These are phyloP conservation scores for Alnus glutinosa DNA, from an alignment of 306 rosid genomes.

Conservation along the genomic window DNA sequence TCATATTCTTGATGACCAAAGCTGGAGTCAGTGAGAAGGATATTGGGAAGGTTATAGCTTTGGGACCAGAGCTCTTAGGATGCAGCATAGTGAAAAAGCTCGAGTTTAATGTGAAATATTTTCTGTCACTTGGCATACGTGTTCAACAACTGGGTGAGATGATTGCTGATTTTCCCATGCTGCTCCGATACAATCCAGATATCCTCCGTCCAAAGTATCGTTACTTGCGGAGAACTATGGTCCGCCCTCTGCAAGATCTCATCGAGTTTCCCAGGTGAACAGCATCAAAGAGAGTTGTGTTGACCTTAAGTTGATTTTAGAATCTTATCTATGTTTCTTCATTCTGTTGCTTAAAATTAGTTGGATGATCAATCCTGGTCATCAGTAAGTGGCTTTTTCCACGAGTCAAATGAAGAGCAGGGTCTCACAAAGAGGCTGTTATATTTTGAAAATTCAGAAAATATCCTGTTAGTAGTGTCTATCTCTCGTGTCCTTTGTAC, in stretches of 20 bases:
- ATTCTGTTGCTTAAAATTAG: neutral
- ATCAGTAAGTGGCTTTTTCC: neutral
- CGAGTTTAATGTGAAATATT: slow-evolving; percentile 71
- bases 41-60: slow-evolving; percentile 78
- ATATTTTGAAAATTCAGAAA: neutral
- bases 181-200: slow-evolving; percentile 71
- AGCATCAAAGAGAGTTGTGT: slow-evolving; percentile 21
- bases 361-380: neutral
- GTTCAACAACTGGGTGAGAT: slow-evolving; percentile 67
- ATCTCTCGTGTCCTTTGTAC: neutral
- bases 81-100: slow-evolving; percentile 80
- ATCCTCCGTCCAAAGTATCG: slow-evolving; percentile 81
- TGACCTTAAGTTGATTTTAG: slow-evolving; percentile 2
- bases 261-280: slow-evolving; percentile 87
- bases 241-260: slow-evolving; percentile 72
- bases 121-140: slow-evolving; percentile 79
- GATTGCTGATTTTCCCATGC: slow-evolving; percentile 89
- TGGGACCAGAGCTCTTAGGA: slow-evolving; percentile 91
- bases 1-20: slow-evolving; percentile 86
- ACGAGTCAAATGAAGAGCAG: neutral
- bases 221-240: slow-evolving; percentile 81
- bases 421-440: neutral
- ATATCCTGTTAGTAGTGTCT: neutral
- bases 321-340: slow-evolving; percentile 7
- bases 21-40: slow-evolving; percentile 74